Conservation (phyloP, 2,329 filamentous ascomycete species). For the Aspergillus japonicus region DNA sequence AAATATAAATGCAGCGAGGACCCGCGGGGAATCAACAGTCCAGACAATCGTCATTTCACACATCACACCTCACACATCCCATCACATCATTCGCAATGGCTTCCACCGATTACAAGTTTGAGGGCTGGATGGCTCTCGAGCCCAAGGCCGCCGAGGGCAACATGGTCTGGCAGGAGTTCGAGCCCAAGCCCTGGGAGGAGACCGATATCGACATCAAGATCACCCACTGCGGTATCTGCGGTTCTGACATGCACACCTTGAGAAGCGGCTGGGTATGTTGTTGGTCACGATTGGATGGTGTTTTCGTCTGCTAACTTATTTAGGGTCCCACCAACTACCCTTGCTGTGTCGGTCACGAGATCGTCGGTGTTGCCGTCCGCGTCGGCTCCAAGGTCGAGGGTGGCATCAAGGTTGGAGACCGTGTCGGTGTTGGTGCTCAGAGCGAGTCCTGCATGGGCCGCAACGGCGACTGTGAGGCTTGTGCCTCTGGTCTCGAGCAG, state of each 20-base stretch:
- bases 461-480: constrained; percentile 53
- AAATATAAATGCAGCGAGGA: constrained; percentile 11
- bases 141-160: constrained; percentile 51
- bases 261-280: constrained; percentile 46
- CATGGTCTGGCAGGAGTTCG: constrained; percentile 55
- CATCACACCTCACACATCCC: too few relatives aligned
- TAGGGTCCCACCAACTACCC: constrained; percentile 38
- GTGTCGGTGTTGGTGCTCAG: constrained; percentile 60
- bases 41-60: background rate
- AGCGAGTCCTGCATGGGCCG: constrained; percentile 51
- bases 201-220: constrained; percentile 64
- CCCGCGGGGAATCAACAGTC: constrained; percentile 10
- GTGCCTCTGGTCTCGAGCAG: constrained; percentile 42
- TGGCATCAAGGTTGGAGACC: constrained; percentile 35
- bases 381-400: constrained; percentile 50
- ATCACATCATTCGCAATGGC: constrained; percentile 20
- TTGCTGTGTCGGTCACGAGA: constrained; percentile 63
- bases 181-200: constrained; percentile 65
- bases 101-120: constrained; percentile 50
- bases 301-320: background rate
- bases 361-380: constrained; percentile 59
- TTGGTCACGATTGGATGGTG: too few relatives aligned
- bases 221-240: constrained; percentile 65
- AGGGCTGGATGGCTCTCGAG: constrained; percentile 57
- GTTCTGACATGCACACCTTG: constrained; percentile 60